Base-by-base conservation (phyloP, 345 rosid genomes). In the Melastoma malabathricum region DNA sequence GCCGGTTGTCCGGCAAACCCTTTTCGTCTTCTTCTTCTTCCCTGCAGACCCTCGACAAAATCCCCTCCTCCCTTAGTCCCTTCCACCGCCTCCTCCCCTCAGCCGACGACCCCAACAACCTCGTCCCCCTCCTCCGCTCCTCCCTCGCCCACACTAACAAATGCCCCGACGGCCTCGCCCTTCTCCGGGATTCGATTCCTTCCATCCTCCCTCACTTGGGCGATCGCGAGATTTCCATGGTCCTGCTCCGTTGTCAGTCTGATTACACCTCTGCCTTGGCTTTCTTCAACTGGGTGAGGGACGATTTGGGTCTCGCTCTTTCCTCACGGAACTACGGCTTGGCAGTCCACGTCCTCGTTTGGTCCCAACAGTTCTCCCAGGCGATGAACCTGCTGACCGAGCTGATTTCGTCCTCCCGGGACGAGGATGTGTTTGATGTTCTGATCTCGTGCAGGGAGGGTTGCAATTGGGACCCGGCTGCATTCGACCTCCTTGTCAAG, bases 381-480 rank as follows among this genome's bases (percentile, higher is more conserved):
- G 84, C 84, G 4, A 85, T 80, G 87, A 53, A 58, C n/a, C 65
- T 67, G 44, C 43, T 79, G 48, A 59, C 67, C 64, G 84, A 84
- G 59, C 20, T 63, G 71, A 59, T 52, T 50, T 59, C 57, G 52
- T 44, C 46, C 43, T 68, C 59, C 31, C 27, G 51, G 10, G 71
- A 68, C 50, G 50, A 44, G 41, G 48, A 62, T 6, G 61, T 80
- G 22, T 78, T 80, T 4, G 44, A 59, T 27, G 61, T 50, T 65
- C 66, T 85, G 68, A 60, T 78, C 62, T 59, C 63, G 41, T 67
- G 70, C 56, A 64, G 74, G 57, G 66, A 78, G 22, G 78, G 66
- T 50, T 85, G 87, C 39, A 80, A 82, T 59, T 82, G 81, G 81
- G 81, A 76, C 57, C 81, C 85, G 47, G 75, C 71, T 43, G 72